Percentiles rank a stretch among this genome's conserved stretches.
Evolutionary conservation across 768 basidiomycete genomes (phyloP).

Genomic region (Tremella fuciformis): DNA sequence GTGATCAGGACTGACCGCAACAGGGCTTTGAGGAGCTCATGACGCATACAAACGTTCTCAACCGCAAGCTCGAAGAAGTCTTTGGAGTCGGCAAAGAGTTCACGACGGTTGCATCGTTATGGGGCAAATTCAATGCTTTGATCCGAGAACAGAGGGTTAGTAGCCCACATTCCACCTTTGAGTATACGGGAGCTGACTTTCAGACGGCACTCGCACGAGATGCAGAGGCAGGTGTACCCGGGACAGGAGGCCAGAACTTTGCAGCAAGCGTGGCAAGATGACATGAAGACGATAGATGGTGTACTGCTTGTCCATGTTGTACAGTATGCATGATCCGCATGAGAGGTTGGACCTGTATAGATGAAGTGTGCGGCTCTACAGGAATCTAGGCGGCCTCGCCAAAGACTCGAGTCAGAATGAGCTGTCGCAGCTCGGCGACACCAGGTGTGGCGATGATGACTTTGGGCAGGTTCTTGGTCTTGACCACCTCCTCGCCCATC

Average conservation of each 20-base stretch:
- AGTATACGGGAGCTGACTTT: slow-evolving; percentile 1
- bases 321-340: too few relatives aligned
- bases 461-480: slow-evolving; percentile 29
- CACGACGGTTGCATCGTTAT: slow-evolving; percentile 77
- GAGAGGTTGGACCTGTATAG: too few relatives aligned
- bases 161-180: slow-evolving; percentile 4
- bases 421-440: slow-evolving; percentile 30
- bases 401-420: slow-evolving; percentile 46
- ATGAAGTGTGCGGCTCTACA: too few relatives aligned
- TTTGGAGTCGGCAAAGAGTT: slow-evolving; percentile 90
- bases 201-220: slow-evolving; percentile 28
- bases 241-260: slow-evolving; percentile 46
- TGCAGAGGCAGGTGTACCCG: slow-evolving; percentile 43
- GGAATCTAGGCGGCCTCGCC: slow-evolving; percentile 22
- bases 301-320: too few relatives aligned
- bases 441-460: slow-evolving; percentile 46
- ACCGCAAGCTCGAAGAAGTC: slow-evolving; percentile 89
- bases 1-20: background rate
- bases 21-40: slow-evolving; percentile 87
- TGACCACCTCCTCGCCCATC: slow-evolving; percentile 25
- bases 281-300: background rate
- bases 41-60: slow-evolving; percentile 76
- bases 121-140: slow-evolving; percentile 58
- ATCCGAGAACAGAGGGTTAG: slow-evolving; percentile 48
- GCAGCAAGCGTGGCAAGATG: slow-evolving; percentile 22